A percentile compares a stretch with the other conserved stretches of the same genome.
Evolutionary conservation across 2,329 filamentous ascomycete genomes (phyloP).

Genomic region (Microdochium trichocladiopsis): DNA sequence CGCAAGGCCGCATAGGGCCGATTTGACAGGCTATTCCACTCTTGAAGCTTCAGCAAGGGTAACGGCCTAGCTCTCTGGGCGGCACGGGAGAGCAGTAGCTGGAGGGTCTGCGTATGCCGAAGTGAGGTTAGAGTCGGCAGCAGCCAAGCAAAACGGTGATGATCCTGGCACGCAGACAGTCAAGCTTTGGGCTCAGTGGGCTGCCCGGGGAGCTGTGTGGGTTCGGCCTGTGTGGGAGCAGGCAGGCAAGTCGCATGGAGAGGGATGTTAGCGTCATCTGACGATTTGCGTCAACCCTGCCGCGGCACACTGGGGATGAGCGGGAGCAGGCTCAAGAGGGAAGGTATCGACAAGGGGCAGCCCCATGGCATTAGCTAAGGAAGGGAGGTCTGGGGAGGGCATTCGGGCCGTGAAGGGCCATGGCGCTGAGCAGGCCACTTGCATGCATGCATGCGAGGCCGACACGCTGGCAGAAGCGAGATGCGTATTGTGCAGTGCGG

Average conservation of each 20-base stretch:
- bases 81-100: neutral
- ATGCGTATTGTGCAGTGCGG: too few species aligned
- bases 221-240: too few species aligned
- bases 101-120: neutral
- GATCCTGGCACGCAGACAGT: too few species aligned
- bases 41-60: neutral
- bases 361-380: neutral
- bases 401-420: too few species aligned
- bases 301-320: neutral
- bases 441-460: too few species aligned
- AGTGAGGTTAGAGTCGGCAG: neutral
- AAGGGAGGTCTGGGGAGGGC: neutral
- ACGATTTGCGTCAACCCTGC: too few species aligned
- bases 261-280: neutral
- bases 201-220: too few species aligned
- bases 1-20: slow-evolving; percentile 1
- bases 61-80: neutral
- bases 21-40: neutral
- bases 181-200: too few species aligned
- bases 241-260: too few species aligned
- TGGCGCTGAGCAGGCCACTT: too few species aligned
- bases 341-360: neutral
- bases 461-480: too few species aligned
- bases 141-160: too few species aligned
- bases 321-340: neutral